phyloP scores from a whole-genome alignment of 257 asterid genomes.

The Scutellaria barbata region DNA sequence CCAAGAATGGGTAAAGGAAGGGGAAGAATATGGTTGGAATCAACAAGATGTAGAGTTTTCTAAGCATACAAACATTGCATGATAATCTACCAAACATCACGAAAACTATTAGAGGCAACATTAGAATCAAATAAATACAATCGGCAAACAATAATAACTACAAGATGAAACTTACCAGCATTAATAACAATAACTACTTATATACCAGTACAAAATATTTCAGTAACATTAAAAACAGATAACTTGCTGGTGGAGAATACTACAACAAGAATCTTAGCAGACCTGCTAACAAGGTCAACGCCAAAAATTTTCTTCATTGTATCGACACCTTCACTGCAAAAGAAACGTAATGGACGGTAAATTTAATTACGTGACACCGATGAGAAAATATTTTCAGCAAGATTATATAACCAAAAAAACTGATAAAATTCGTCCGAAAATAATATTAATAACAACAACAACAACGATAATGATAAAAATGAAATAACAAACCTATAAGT shows the following conservation, averaged over 20 bases:
- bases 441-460: neutral
- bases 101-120: constrained; percentile 1
- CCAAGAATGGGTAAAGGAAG: neutral
- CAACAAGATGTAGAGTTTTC: constrained; percentile 8
- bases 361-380: constrained; percentile 27
- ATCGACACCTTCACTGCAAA: constrained; percentile 80
- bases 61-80: constrained; percentile 13
- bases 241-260: constrained; percentile 18
- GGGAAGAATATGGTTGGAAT: constrained; percentile 2
- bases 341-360: constrained; percentile 19
- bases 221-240: constrained; percentile 21
- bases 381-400: constrained; percentile 17
- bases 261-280: constrained; percentile 23
- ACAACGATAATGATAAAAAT: neutral
- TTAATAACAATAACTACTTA: neutral
- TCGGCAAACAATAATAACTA: constrained; percentile 12
- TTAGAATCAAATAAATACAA: neutral
- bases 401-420: neutral
- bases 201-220: constrained; percentile 1
- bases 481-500: neutral
- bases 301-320: constrained; percentile 82
- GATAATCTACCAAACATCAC: constrained; percentile 8
- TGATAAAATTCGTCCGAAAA: no score
- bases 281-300: constrained; percentile 94
- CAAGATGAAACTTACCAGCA: no score